phyloP scores from a whole-genome alignment of 73 alveolate species.

The Halteria grandinella region DNA sequence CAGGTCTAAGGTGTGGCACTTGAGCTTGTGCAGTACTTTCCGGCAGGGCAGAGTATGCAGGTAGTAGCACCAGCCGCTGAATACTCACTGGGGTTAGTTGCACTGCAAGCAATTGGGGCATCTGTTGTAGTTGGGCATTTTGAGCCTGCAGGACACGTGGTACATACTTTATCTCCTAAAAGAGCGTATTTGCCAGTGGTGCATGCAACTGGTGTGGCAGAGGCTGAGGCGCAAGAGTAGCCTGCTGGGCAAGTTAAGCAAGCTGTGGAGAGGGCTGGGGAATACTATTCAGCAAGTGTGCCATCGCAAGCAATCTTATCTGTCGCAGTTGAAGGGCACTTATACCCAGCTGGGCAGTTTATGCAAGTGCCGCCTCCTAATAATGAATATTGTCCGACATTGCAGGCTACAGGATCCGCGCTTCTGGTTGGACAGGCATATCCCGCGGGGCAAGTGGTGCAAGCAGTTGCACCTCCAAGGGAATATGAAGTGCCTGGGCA shows the following conservation, averaged over 20 bases:
- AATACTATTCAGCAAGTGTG: conserved; percentile 47
- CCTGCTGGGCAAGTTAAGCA: conserved; percentile 65
- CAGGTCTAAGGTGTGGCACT: no score
- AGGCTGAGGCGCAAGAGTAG: not conserved
- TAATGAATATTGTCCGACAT: not conserved
- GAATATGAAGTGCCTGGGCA: conserved; percentile 65
- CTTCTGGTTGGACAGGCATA: not conserved
- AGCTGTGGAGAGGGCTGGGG: conserved; percentile 23
- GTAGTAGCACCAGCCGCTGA: no score
- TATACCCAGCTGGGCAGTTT: conserved; percentile 55
- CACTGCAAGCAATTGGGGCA: conserved; percentile 23
- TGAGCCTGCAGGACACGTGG: no score
- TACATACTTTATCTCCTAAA: no score
- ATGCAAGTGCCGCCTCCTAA: conserved; percentile 6
- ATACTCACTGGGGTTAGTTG: no score
- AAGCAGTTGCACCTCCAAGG: conserved; percentile 3
- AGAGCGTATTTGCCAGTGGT: conserved; percentile 3
- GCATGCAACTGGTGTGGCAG: not conserved
- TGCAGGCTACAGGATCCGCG: not conserved
- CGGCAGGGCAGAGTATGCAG: no score
- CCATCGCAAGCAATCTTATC: conserved; percentile 36
- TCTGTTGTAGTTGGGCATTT: not conserved
- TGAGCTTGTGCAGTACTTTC: no score
- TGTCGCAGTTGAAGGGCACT: conserved; percentile 20
- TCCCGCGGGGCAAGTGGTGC: conserved; percentile 57